Base-by-base conservation (phyloP, 148 eudicot genomes). In the Arbutus unedo region DNA sequence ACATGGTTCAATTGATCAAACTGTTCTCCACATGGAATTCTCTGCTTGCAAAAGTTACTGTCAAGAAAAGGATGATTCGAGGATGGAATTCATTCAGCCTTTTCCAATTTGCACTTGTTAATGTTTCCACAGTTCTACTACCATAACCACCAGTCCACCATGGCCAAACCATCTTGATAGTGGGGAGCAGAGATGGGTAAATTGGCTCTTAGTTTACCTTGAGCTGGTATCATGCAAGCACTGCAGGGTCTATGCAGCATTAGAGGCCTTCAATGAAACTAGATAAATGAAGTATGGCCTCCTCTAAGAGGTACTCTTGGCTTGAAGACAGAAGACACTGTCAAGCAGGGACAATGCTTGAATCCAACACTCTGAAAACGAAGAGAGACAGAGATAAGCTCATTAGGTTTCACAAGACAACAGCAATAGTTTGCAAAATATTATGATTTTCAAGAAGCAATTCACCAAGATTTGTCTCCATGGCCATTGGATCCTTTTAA, bases 231-330 rank as follows among this genome's bases (percentile, higher is more conserved):
- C 23, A 45, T 4, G 59, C 47, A 50, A 48, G 19, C 38, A 19
- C 50, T 50, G 3, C 56, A 4, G 31, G n/a, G 51, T 44, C 19
- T 13, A 78, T n/a, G n/a, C 7, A 62, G 25, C 62, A 15, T 25
- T 4, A 18, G 49, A 55, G 13, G 4, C 43, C 54, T 23, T 49
- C 13, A 15, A 3, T n/a, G 19, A 55, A 64, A 73, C 84, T 88
- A 91, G 21, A 82, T 59, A 86, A 90, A 96, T 18, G 92, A 93
- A 82, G 85, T 91, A 77, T 89, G 87, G 47, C 99, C 99, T 84
- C 95, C 98, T 83, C 92, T 94, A 68, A 94, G 92, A 68, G 98
- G 98, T 78, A 93, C 88, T 85, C 93, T 88, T 57, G 98, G 98
- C 87, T 78, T 91, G 82, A 93, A 96, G 67, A 23, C 84, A 51